Base-by-base conservation (phyloP, 768 basidiomycete genomes). In the Serendipita vermifera region DNA sequence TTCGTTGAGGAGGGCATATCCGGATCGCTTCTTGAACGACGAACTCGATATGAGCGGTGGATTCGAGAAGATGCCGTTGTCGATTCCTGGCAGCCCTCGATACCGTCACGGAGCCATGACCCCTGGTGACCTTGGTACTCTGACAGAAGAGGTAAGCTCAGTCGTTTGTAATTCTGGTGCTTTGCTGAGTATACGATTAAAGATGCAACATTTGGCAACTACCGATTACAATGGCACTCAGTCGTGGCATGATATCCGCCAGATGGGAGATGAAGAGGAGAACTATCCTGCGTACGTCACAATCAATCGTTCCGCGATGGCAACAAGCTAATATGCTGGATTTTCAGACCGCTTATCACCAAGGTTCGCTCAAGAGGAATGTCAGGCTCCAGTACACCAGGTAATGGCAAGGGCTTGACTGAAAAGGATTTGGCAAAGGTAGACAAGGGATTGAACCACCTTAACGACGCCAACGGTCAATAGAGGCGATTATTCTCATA, bases 1-100 rank as follows among this genome's bases (percentile, higher is more conserved):
- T 54, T 89, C 90, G 15, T 74, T 99, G 58, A 74, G 94, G 62
- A 75, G 94, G 32, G 96, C 94, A 14, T 98, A 99, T 67, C 96
- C 96, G 1, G 92, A 97, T 62, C 82, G 86, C 55, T 97, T 96
- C 73, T 77, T 82, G 62, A 72, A 72, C 60, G 81, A 80, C 67
- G 65, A 72, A 57, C 76, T 78, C 62, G 76, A 73, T 59, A 83
- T 83, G 60, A 73, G 74, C 3, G 71, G 71, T 17, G 83, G 85
- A 11, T 78, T 85, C 46, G 81, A 85, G 65, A 77, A 82, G 60
- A 72, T 74, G 51, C 80, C 88, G 3, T 73, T 82, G 58, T 87
- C 84, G 58, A 83, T 85, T 58, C 96, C 94, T 32, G 85, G 88
- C 2, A 90, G 87, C 67, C 96, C 96, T 17, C 77, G 85, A 62